Evolutionary conservation across 2,329 filamentous ascomycete species (phyloP), one percentile per base, ranked within the genome.

Genomic region (Botrytis aclada): DNA sequence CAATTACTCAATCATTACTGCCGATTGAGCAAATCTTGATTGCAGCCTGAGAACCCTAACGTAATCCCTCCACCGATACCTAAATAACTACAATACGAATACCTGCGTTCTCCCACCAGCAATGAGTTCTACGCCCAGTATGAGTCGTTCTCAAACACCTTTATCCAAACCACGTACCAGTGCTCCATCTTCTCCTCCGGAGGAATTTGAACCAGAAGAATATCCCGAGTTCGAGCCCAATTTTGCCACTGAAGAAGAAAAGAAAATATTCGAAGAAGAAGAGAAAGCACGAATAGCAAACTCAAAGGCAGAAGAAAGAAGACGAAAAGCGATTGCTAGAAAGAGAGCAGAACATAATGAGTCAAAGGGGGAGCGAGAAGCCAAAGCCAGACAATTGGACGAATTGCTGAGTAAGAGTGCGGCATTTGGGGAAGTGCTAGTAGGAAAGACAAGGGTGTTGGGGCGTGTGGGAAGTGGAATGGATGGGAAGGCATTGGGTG

Each of bases 341-440:
- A 86, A 84, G 78, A 85, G 84, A 77, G 84, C 84, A 0, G 56
- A 70, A 34, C 80, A 87, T 56, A 73, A 77, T 63, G 81, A 88
- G 64, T 86, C 85, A 1, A 86, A 87, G 72, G 81, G 83, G 1
- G 88, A 90, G 75, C 83, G 87, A 1, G 87, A 89, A 63, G 83
- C 83, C 0, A 90, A 90, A 76, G 88, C 88, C 0, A 84, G 84
- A 61, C 87, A 90, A 72, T 82, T 91, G 0, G 88, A 91, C 39
- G 85, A 88, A 66, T 81, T 91, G 3, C 82, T 91, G 0, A 83
- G 83, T 60, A 88, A 90, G 78, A 89, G 87, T 65, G 87, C 86
- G 16, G 85, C 88, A 0, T 91, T 91, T 72, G 88, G 86, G 34
- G 87, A 90, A 54, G 89, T 90, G 16, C 79, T 91, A 1, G 90